These are phyloP conservation scores for Neonectria neomacrospora DNA, from an alignment of 2,329 filamentous ascomycete species.

Conservation along the genomic window DNA sequence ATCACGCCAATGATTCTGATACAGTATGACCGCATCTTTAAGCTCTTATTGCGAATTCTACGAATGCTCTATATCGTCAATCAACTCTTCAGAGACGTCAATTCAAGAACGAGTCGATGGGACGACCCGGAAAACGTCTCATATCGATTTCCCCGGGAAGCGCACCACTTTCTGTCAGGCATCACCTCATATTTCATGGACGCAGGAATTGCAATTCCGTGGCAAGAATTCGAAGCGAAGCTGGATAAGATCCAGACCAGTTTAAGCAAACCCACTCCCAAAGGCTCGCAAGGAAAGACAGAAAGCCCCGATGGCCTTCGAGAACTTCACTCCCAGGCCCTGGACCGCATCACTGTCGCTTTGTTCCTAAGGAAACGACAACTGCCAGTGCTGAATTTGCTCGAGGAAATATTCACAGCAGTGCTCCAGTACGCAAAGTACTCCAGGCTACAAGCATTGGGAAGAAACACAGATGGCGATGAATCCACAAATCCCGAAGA, in stretches of 20 bases:
- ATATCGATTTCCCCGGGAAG: conserved; percentile 77
- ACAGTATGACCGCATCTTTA: conserved; percentile 90
- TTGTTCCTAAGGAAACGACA: conserved; percentile 81
- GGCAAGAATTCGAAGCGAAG: conserved; percentile 75
- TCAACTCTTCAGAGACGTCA: conserved; percentile 70
- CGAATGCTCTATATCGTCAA: conserved; percentile 83
- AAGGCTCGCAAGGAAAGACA: conserved; percentile 42
- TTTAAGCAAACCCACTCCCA: conserved; percentile 59
- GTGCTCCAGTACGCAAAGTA: conserved; percentile 77
- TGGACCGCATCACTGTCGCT: conserved; percentile 80
- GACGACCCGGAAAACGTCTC: conserved; percentile 51
- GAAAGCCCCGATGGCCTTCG: conserved; percentile 73
- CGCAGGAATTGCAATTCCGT: conserved; percentile 77
- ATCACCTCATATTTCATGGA: conserved; percentile 84
- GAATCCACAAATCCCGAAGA: conserved; percentile 45
- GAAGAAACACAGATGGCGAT: conserved; percentile 35
- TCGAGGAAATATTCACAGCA: conserved; percentile 80
- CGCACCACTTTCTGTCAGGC: conserved; percentile 80
- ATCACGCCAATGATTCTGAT: conserved; percentile 76
- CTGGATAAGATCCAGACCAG: conserved; percentile 71
- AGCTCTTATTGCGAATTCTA: conserved; percentile 77
- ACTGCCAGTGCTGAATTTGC: conserved; percentile 74
- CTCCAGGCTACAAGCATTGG: conserved; percentile 53
- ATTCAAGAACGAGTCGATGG: conserved; percentile 50
- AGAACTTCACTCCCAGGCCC: conserved; percentile 75